Percentiles rank a stretch among this genome's conserved stretches.
phyloP scores from a whole-genome alignment of 129 eudicot genomes.

The Centaurea solstitialis region DNA sequence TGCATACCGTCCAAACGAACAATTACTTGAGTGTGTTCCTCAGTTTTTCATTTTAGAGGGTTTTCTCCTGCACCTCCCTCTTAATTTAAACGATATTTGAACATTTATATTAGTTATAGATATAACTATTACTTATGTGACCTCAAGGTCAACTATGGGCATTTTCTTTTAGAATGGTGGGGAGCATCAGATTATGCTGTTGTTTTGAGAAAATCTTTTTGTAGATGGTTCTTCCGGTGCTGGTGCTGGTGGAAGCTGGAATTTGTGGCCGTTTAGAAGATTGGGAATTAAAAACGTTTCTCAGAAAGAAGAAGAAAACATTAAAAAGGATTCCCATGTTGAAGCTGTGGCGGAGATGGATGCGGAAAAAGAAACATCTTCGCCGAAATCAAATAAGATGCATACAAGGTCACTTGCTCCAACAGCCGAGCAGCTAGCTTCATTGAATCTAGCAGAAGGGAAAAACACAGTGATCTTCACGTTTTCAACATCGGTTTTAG shows the following conservation, averaged over 20 bases:
- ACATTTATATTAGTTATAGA: neutral
- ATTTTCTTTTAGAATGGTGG: neutral
- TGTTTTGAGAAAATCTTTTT: constrained; percentile 23
- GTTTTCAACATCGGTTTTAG: constrained; percentile 82
- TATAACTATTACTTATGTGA: too few relatives aligned
- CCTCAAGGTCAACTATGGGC: neutral
- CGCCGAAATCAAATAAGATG: constrained; percentile 42
- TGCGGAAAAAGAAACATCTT: constrained; percentile 35
- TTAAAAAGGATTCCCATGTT: constrained; percentile 24
- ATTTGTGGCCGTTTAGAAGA: constrained; percentile 69
- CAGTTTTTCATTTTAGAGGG: too few relatives aligned
- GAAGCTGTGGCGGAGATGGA: constrained; percentile 25
- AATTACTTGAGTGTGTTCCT: too few relatives aligned
- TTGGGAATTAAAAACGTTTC: constrained; percentile 40
- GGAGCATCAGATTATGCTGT: neutral
- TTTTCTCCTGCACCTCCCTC: too few relatives aligned
- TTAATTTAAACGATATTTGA: neutral
- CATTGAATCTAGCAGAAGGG: constrained; percentile 86
- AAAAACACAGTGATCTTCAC: constrained; percentile 70
- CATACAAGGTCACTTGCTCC: constrained; percentile 56
- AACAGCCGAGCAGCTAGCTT: constrained; percentile 83
- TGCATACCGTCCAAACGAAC: too few relatives aligned
- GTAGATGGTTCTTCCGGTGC: constrained; percentile 48
- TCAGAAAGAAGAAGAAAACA: constrained; percentile 12
- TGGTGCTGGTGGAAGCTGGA: constrained; percentile 60